Evolutionary conservation across 768 basidiomycete genomes (phyloP), one percentile per base, ranked within the genome.

Genomic region (Trametes elegans): DNA sequence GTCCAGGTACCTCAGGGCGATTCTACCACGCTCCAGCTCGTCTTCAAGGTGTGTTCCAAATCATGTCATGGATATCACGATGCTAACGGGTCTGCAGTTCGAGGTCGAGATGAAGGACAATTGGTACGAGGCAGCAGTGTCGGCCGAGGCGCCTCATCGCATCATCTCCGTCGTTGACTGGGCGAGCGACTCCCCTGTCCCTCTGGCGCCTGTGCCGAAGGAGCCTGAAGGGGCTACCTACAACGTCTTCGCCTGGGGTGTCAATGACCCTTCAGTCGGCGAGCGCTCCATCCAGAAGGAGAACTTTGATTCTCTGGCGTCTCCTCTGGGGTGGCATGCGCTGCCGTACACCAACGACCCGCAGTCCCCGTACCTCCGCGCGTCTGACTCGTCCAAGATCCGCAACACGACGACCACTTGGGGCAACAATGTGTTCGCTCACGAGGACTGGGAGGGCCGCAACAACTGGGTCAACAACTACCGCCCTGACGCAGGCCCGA

Each of bases 81-180:
- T 32, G 28, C 47, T 59, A 5, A 44, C 35, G 6, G 11, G 1
- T 38, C 19, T 35, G 3, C 38, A 88, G 84, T 88, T 94, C 64
- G 92, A 94, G 67, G 88, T 96, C 40, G 89, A 93, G 78, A 92
- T 96, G 88, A 67, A 85, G 66, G 86, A 97, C 73, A 98, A 94
- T 72, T 96, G 92, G 92, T 98, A 98, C 63, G 93, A 98, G 70
- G 82, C 93, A 3, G 80, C 90, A 19, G 86, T 99, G 36, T 85
- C 89, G 10, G 84, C 82, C 1, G 68, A 73, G 26, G 70, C 78
- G n/a, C 89, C 92, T 23, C 86, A 93, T 66, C 79, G 84, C 57
- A 85, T 94, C 61, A 74, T 98, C 64, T 85, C 88, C 24, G 92
- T 95, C 32, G 90, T 96, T 58, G 96, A 98, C 68, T 98, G 94